Percentiles rank a stretch among this genome's conserved stretches.
These are phyloP conservation scores for Platanthera zijinensis DNA, from an alignment of 106 monocot genomes.

Conservation along the genomic window DNA sequence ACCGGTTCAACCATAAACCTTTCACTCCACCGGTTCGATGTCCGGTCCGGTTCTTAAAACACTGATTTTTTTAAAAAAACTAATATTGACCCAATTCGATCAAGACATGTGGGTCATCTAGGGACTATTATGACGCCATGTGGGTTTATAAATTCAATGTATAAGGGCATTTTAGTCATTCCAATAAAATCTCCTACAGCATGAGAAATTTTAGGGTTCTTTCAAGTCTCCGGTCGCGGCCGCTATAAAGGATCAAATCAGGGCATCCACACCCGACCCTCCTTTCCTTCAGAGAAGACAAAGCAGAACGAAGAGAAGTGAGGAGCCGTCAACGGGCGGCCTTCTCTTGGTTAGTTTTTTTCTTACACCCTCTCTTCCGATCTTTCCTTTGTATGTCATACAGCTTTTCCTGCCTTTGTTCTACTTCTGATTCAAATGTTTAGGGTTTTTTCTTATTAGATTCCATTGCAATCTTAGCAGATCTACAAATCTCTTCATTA, in stretches of 20 bases:
- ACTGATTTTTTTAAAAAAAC: no score
- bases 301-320: background rate
- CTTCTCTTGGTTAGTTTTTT: slow-evolving; percentile 1
- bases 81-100: no score
- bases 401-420: background rate
- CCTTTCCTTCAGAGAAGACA: background rate
- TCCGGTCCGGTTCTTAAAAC: no score
- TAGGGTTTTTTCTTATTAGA: background rate
- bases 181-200: background rate
- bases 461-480: background rate
- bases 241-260: background rate
- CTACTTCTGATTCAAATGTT: background rate
- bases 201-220: background rate
- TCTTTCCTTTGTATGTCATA: background rate
- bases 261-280: background rate
- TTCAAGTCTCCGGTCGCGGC: background rate
- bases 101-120: no score
- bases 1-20: no score
- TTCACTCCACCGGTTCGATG: no score
- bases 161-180: background rate
- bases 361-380: background rate
- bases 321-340: background rate
- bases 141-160: background rate
- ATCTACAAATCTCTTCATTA: background rate
- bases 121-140: background rate